Conservation (phyloP, 108 stramenopile species). For the Nannochloropsis oceanica region DNA sequence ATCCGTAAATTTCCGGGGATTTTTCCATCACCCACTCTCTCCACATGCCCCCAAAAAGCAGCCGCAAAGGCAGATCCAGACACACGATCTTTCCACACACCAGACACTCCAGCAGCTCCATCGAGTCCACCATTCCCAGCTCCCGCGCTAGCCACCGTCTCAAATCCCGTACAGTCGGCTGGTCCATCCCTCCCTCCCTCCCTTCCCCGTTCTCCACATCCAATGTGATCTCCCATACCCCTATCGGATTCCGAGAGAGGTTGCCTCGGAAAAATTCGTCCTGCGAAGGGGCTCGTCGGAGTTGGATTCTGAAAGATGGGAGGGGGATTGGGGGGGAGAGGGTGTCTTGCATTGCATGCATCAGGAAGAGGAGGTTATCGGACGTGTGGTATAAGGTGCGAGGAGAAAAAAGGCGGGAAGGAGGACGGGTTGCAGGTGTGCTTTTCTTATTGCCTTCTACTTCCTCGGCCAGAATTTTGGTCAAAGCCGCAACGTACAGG, state of each 20-base stretch:
- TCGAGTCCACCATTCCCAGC: slow-evolving; percentile 25
- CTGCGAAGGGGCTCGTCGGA: slow-evolving; percentile 39
- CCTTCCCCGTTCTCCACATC: background rate
- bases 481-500: background rate
- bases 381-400: background rate
- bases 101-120: slow-evolving; percentile 20
- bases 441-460: background rate
- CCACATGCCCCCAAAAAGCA: slow-evolving; percentile 17
- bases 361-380: background rate
- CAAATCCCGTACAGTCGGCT: slow-evolving; percentile 38
- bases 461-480: background rate
- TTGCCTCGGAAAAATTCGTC: slow-evolving; percentile 40
- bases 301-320: slow-evolving; percentile 27
- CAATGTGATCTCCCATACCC: slow-evolving; percentile 14
- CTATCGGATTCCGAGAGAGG: slow-evolving; percentile 22
- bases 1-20: slow-evolving; percentile 12
- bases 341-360: slow-evolving; percentile 22
- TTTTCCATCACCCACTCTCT: slow-evolving; percentile 6
- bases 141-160: slow-evolving; percentile 29
- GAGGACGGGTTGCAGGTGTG: background rate
- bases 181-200: background rate
- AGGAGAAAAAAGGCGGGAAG: background rate
- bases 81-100: slow-evolving; percentile 22
- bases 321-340: slow-evolving; percentile 26
- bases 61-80: slow-evolving; percentile 11